Percentiles rank a stretch among this genome's conserved stretches.
phyloP scores from a whole-genome alignment of 306 rosid species.

The Cicer pinnatifidum region DNA sequence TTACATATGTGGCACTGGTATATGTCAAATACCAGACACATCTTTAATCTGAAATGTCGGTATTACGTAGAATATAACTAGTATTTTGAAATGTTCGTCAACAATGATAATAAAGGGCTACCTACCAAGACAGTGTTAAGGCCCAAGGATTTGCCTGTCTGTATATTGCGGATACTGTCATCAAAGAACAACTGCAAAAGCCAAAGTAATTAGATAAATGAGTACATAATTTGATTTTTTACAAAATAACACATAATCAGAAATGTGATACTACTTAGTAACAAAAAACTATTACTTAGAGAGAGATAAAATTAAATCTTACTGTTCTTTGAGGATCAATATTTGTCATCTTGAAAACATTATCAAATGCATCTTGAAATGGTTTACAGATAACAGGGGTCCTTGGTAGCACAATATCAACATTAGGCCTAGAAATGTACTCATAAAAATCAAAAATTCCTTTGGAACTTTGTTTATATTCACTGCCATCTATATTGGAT shows the following conservation, averaged over 20 bases:
- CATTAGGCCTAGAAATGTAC: conserved; percentile 50
- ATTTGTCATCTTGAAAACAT: conserved; percentile 66
- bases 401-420: conserved; percentile 53
- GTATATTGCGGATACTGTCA: conserved; percentile 71
- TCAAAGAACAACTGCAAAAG: conserved; percentile 77
- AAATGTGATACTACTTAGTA: neutral
- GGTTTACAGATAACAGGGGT: conserved; percentile 86
- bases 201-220: neutral
- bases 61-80: too few species aligned
- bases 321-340: conserved; percentile 77
- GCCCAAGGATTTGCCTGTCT: conserved; percentile 63
- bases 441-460: conserved; percentile 49
- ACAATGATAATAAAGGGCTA: neutral
- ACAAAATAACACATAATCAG: neutral
- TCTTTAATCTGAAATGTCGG: too few species aligned
- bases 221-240: conserved; percentile 6
- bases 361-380: conserved; percentile 60
- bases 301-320: conserved; percentile 36
- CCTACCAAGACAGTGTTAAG: conserved; percentile 82
- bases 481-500: conserved; percentile 38
- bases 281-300: neutral
- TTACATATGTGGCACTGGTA: too few species aligned
- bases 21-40: too few species aligned
- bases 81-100: neutral
- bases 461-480: conserved; percentile 19